phyloP scores from a whole-genome alignment of 495 filamentous ascomycete genomes.

The Penicillium antarcticum region DNA sequence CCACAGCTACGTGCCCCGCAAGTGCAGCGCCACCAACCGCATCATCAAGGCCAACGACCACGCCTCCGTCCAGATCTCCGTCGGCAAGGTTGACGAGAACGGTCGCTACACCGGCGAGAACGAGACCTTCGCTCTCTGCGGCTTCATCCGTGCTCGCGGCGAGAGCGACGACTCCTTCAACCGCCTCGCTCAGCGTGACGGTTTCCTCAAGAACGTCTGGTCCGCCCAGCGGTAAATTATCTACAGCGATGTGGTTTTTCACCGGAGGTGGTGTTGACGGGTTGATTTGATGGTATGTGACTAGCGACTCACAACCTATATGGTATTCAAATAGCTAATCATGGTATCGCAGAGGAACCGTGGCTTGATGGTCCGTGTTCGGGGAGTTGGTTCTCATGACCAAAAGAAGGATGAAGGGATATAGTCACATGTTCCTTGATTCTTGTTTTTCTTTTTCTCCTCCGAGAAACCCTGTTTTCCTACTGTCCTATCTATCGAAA shows the following conservation, averaged over 20 bases:
- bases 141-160: constrained; percentile 96
- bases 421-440: constrained; percentile 18
- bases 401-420: constrained; percentile 22
- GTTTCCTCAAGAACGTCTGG: constrained; percentile 96
- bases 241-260: constrained; percentile 12
- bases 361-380: constrained; percentile 31
- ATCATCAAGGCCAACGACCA: constrained; percentile 99
- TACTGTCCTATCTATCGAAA: constrained; percentile 31
- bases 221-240: constrained; percentile 67
- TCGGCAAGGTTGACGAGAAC: constrained; percentile 94
- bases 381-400: constrained; percentile 22
- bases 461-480: constrained; percentile 26
- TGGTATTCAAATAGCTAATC: neutral
- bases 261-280: constrained; percentile 22
- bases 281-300: constrained; percentile 34
- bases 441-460: constrained; percentile 20
- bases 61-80: constrained; percentile 83
- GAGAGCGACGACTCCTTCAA: constrained; percentile 97
- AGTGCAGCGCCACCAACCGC: constrained; percentile 91
- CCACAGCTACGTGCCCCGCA: constrained; percentile 94
- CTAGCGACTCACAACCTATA: too few relatives aligned
- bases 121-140: constrained; percentile 94
- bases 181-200: constrained; percentile 90
- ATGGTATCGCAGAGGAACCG: constrained; percentile 17
- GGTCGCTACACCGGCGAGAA: constrained; percentile 96